Base-by-base conservation (phyloP, 371 early-diverging fungal species). In the Lichtheimia hyalospora region DNA sequence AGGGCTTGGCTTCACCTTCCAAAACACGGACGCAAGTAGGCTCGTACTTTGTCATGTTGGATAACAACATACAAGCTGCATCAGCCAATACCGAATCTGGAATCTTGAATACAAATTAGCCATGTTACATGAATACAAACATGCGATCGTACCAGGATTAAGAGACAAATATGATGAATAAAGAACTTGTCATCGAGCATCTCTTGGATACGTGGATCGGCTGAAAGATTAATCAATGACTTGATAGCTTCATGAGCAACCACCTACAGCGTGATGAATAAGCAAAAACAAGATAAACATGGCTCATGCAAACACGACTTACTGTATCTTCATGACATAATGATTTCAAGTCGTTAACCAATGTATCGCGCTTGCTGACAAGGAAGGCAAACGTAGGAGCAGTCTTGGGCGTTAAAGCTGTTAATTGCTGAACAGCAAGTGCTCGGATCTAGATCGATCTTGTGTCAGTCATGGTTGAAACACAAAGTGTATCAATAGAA, bases 41-140 rank as follows among this genome's bases (percentile, higher is more conserved):
- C 53, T 84, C 88, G 49, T 81, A 61, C 65, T 96, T 96, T 42
- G 95, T 86, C 69, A 96, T 74, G 73, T 97, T 97, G 61, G 95
- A 94, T 52, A 97, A 74, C 14, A 96, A 81, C 97, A 96, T 96
- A 68, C 92, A 92, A 48, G 84, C 90, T 34, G 88, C 77, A 70
- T 93, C 94, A 0, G 92, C 88, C 20, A 91, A 60, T 5, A 89
- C 75, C 3, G 83, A 79, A 27, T 75, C 82, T 15, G 87, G 83
- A 25, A 82, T 68, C 84, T 83, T 53, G 21, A 46, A 18, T 46
- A 18, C 46, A 14, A 21, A 16, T n/a, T 21, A 16, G 8, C 4
- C 42, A 48, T 5, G 23, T 42, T n/a, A 58, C 40, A 16, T 28
- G 14, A 43, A 39, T 24, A 53, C 4, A 43, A 16, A 20, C n/a